Conservation (phyloP, 1,284 basidiomycete genomes). For the Irpex sp. region DNA sequence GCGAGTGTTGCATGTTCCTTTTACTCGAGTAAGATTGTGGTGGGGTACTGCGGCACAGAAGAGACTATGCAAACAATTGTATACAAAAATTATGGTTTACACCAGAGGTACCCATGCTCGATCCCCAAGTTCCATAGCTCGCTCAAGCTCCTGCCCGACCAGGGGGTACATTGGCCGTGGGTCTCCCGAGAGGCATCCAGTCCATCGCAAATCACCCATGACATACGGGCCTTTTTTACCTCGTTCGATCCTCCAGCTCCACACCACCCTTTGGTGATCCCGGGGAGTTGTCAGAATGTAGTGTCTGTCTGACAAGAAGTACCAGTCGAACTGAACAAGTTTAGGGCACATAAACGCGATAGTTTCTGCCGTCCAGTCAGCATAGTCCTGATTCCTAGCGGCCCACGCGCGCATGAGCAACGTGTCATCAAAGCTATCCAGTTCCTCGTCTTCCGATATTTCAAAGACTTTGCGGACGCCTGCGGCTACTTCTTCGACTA, state of each 20-base stretch:
- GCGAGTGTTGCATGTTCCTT: no score
- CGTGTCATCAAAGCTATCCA: background rate
- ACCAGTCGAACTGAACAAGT: constrained; percentile 19
- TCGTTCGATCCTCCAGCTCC: background rate
- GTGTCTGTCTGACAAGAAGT: background rate
- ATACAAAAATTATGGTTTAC: no score
- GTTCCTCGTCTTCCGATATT: constrained; percentile 2
- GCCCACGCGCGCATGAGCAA: constrained; percentile 14
- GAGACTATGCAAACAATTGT: no score
- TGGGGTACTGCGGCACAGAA: no score
- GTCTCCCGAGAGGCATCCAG: background rate
- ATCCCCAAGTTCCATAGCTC: background rate
- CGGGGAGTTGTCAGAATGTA: background rate
- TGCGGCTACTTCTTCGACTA: background rate
- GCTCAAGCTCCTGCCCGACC: constrained; percentile 8
- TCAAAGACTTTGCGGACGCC: background rate
- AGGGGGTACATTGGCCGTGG: background rate
- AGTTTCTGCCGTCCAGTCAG: constrained; percentile 4
- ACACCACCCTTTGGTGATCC: background rate
- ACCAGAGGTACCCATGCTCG: background rate
- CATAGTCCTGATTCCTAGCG: background rate
- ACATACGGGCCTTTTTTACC: background rate
- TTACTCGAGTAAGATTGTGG: no score
- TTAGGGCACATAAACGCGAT: constrained; percentile 12
- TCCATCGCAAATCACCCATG: constrained; percentile 1